Base-by-base conservation (phyloP, 768 basidiomycete genomes). In the Coprinellus micaceus region DNA sequence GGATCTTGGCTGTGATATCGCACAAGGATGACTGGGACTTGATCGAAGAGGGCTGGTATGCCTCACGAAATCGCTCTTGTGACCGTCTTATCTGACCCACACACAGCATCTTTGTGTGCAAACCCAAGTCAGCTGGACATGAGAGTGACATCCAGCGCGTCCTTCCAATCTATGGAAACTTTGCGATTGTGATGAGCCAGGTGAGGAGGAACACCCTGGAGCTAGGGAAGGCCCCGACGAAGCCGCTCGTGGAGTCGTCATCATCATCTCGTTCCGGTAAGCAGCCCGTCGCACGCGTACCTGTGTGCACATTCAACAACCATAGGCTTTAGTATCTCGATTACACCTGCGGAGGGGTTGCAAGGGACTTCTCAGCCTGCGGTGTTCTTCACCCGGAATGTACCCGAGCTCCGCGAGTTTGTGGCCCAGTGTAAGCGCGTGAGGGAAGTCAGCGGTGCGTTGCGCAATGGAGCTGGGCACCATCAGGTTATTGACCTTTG, bases 161-260 rank as follows among this genome's bases (percentile, higher is more conserved):
- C 2, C 77, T 82, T n/a, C 85, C 85, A 2, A 79, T 90, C 29
- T 76, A 79, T 52, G 77, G 75, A 10, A 68, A 74, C 30, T 82
- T 88, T 61, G 69, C 75, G 4, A 74, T 88, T 37, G 66, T 73
- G 9, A 82, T 88, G 69, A 77, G 83, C 1, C 86, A 89, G 63
- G 73, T 78, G 39, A 73, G 70, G 26, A 71, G 72, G 12, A 63
- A 61, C 39, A 75, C 76, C 0, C 55, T 74, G 17, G 74, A 81
- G 52, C 60, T 74, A 7, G 63, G 63, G 37, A 52, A 64, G 21
- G 37, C 51, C 28, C 47, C 63, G 45, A 46, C 65, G 2, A 66
- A 64, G 47, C 52, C 74, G 3, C 61, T 61, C 4, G 54, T 66
- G 25, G 64, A 68, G 40, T 75, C 78, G 58, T 67, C 73, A 6